Evolutionary conservation across 1,139 yeast genomes (phyloP).

Genomic region (Yamadazyma membranifaciens): DNA sequence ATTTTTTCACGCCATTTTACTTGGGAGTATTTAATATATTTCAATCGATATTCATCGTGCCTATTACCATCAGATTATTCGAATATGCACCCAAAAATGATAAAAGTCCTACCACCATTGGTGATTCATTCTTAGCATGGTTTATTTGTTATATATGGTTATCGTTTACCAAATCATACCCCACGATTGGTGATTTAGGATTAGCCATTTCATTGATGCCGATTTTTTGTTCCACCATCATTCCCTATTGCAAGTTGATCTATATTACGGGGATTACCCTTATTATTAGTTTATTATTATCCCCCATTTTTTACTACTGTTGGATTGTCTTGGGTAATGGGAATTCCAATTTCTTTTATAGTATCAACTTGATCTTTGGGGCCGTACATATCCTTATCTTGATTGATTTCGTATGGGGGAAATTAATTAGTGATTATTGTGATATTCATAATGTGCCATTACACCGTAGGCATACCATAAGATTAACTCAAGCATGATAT

Average conservation of each 20-base stretch:
- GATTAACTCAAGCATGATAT: constrained; percentile 41
- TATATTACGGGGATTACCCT: constrained; percentile 39
- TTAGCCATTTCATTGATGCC: constrained; percentile 62
- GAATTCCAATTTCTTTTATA: constrained; percentile 93
- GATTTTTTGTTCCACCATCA: constrained; percentile 46
- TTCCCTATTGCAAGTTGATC: constrained; percentile 34
- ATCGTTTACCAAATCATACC: constrained; percentile 79
- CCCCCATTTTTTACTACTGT: constrained; percentile 88
- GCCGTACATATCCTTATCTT: constrained; percentile 67
- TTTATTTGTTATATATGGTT: constrained; percentile 64
- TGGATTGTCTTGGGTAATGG: constrained; percentile 97
- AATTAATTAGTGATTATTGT: constrained; percentile 69
- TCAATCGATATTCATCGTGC: constrained; percentile 65
- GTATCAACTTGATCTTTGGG: constrained; percentile 82
- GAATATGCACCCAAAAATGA: constrained; percentile 18
- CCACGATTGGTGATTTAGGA: constrained; percentile 83
- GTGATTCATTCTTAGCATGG: constrained; percentile 66
- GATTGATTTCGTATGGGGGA: constrained; percentile 82
- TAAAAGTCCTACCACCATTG: constrained; percentile 8
- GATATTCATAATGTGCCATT: constrained; percentile 31
- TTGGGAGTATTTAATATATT: constrained; percentile 80
- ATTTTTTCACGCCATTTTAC: constrained; percentile 81
- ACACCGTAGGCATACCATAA: constrained; percentile 19
- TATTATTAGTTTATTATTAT: constrained; percentile 43
- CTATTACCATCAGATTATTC: constrained; percentile 68